These are phyloP conservation scores for Daldinia grandis DNA, from an alignment of 495 filamentous ascomycete genomes.

Conservation along the genomic window DNA sequence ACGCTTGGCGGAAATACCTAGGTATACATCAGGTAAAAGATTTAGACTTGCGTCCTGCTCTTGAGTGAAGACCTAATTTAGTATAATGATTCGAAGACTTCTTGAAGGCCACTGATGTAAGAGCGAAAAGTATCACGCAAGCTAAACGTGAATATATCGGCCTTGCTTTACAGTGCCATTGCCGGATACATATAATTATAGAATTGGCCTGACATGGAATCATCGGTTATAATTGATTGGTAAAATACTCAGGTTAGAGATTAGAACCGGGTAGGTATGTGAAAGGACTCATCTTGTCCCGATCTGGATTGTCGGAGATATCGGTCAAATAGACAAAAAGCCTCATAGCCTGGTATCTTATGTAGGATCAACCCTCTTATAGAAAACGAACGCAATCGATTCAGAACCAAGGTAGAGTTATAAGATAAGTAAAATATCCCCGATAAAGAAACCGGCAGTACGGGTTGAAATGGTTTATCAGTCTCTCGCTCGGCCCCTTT, in stretches of 20 bases:
- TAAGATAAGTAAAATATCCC: neutral
- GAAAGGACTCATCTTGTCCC: neutral
- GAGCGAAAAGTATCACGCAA: too few species aligned
- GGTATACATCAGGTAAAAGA: neutral
- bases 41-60: neutral
- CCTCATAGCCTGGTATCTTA: neutral
- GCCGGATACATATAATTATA: too few species aligned
- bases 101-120: too few species aligned
- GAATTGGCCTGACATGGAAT: too few species aligned
- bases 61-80: neutral
- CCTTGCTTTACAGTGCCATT: too few species aligned
- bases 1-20: neutral
- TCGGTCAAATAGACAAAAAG: neutral
- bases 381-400: neutral
- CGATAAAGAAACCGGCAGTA: neutral
- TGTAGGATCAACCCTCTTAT: neutral
- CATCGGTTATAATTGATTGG: too few species aligned
- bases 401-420: neutral
- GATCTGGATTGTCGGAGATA: neutral
- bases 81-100: too few species aligned
- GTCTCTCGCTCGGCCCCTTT: neutral
- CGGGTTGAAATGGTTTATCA: neutral
- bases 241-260: too few species aligned
- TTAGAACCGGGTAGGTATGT: too few species aligned
- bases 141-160: too few species aligned